These are phyloP conservation scores for Euphorbia celastroides DNA, from an alignment of 441 rosid species.

Conservation along the genomic window DNA sequence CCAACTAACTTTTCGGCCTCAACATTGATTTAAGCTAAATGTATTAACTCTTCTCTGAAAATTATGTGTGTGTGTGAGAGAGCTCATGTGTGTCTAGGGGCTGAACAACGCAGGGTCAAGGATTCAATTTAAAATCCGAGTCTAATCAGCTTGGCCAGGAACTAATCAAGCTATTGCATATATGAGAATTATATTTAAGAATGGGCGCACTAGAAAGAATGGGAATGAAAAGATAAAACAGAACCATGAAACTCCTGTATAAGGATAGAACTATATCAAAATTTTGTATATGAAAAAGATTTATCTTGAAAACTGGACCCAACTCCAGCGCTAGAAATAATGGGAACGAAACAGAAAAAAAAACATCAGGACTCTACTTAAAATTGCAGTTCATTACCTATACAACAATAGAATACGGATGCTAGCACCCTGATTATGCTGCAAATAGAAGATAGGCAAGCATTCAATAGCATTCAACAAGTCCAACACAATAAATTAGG, in stretches of 20 bases:
- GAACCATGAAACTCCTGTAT: neutral
- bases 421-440: conserved; percentile 42
- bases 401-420: conserved; percentile 43
- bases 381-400: conserved; percentile 30
- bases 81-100: no score
- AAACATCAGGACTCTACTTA: neutral
- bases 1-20: neutral
- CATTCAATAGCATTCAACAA: conserved; percentile 3
- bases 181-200: neutral
- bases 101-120: neutral
- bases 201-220: neutral
- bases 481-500: neutral
- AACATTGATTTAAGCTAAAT: neutral
- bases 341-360: neutral
- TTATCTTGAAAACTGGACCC: neutral
- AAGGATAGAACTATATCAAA: neutral
- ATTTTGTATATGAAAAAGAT: neutral
- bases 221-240: neutral
- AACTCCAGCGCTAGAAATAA: neutral
- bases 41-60: neutral
- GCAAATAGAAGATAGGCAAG: conserved; percentile 16
- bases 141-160: neutral
- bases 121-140: neutral
- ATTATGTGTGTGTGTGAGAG: no score
- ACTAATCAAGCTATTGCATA: neutral